Evolutionary conservation across 108 stramenopile genomes (phyloP).

Genomic region (Cyclostephanos invisitatus): DNA sequence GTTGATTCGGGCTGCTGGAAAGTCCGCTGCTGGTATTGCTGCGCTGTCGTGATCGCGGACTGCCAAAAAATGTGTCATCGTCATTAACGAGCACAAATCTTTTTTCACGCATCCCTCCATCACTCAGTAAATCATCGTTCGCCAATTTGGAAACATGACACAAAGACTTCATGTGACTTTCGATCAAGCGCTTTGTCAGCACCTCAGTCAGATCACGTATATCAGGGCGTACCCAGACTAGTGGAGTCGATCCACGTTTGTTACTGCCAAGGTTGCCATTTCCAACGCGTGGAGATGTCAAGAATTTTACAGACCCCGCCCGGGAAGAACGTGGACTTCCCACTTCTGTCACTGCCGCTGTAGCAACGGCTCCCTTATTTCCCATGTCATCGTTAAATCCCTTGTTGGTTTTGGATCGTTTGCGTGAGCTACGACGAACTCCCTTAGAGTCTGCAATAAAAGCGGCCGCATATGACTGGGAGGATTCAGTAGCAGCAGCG

Average conservation of each 20-base stretch:
- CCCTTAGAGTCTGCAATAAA: background rate
- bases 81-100: constrained; percentile 30
- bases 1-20: background rate
- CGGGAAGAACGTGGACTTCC: constrained; percentile 6
- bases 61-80: constrained; percentile 24
- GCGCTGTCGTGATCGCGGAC: background rate
- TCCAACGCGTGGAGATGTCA: background rate
- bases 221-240: constrained; percentile 38
- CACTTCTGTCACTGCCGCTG: constrained; percentile 1
- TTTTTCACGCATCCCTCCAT: background rate
- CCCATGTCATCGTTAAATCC: background rate
- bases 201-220: constrained; percentile 30
- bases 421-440: constrained; percentile 30
- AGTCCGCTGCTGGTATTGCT: background rate
- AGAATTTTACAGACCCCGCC: background rate
- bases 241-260: background rate
- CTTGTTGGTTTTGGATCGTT: constrained; percentile 26
- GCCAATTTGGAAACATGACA: constrained; percentile 17
- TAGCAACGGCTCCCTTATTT: constrained; percentile 9
- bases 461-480: background rate
- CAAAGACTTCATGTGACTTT: constrained; percentile 24
- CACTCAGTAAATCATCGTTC: background rate
- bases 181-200: constrained; percentile 37
- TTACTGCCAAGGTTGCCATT: background rate
- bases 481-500: background rate